Percentiles rank a stretch among this genome's conserved stretches.
These are phyloP conservation scores for Chalara sp. DNA, from an alignment of 2,329 filamentous ascomycete genomes.

Conservation along the genomic window DNA sequence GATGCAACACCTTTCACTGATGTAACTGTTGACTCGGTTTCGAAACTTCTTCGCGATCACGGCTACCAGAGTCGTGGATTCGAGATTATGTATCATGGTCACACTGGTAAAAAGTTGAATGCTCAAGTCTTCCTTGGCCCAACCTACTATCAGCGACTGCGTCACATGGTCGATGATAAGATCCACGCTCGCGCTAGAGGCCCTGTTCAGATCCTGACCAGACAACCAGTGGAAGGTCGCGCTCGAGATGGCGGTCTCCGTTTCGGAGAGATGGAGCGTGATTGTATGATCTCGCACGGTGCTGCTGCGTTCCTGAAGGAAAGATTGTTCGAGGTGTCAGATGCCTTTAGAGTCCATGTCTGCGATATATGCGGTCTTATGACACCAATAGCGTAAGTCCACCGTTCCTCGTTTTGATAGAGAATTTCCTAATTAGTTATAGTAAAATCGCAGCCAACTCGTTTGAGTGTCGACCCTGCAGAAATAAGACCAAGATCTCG, in stretches of 20 bases:
- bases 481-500: conserved; percentile 98
- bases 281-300: conserved; percentile 99
- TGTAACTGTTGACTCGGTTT: conserved; percentile 91
- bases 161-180: conserved; percentile 99
- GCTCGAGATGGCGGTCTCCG: conserved; percentile 94
- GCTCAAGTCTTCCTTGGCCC: conserved; percentile 96
- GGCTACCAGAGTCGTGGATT: conserved; percentile 97
- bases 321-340: conserved; percentile 91
- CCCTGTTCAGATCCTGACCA: conserved; percentile 92
- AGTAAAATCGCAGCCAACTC: conserved; percentile 92
- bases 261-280: conserved; percentile 99
- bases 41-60: conserved; percentile 74
- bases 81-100: conserved; percentile 97
- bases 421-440: conserved; percentile 5
- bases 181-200: conserved; percentile 98
- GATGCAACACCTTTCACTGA: conserved; percentile 98
- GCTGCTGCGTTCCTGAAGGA: conserved; percentile 96
- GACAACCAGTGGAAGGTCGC: conserved; percentile 97
- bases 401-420: conserved; percentile 25
- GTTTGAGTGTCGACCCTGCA: conserved; percentile 95
- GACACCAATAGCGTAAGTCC: conserved; percentile 91
- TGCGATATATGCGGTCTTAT: conserved; percentile 98
- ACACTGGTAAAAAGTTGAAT: conserved; percentile 88
- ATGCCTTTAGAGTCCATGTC: conserved; percentile 96
- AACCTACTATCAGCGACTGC: conserved; percentile 96